Evolutionary conservation across 371 early-diverging fungal genomes (phyloP), one percentile per base, ranked within the genome.

Genomic region (Rhizopus sp.): DNA sequence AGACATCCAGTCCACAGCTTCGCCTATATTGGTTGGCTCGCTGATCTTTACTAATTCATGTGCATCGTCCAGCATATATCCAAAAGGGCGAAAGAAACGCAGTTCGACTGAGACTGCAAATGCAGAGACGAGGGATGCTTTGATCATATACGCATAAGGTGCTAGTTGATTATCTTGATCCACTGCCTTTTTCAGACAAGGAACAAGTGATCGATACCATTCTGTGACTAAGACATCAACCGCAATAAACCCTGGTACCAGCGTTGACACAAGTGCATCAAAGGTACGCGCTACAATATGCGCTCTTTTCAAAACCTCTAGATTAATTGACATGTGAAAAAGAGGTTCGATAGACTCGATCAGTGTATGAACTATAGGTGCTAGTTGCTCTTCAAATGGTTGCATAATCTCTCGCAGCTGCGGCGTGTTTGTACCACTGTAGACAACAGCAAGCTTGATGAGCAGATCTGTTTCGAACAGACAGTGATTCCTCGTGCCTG

Each of bases 371-470:
- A 76, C 44, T 2, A 68, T 68, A 0, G 50, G 37, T 32, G 62
- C 17, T 38, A 77, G 69, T 40, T 63, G 56, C 35, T 59, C 50
- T 17, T 68, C 46, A 7, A 75, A 41, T 13, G 57, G 17, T 40
- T 59, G 50, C 9, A 81, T 63, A 29, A 77, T 59, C n/a, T 51
- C 60, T 44, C 73, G 68, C 15, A 75, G 68, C 30, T 62, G 53
- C 7, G 47, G 53, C 3, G 61, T 56, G 52, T 83, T 81, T 0
- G 78, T 68, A 39, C 63, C 63, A 32, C 68, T 60, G 57, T 78
- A 83, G 7, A 76, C 71, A 7, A 70, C 62, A 9, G 73, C 73
- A 23, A 80, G 61, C 42, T 72, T 72, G 53, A 73, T 47, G 15
- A 78, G 63, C 5, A 68, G 67, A 16, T 73, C 67, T 1, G 72